Evolutionary conservation across 164 flowering plant genomes (phyloP), one percentile per base, ranked within the genome.

Genomic region (Hamamelis virginiana): DNA sequence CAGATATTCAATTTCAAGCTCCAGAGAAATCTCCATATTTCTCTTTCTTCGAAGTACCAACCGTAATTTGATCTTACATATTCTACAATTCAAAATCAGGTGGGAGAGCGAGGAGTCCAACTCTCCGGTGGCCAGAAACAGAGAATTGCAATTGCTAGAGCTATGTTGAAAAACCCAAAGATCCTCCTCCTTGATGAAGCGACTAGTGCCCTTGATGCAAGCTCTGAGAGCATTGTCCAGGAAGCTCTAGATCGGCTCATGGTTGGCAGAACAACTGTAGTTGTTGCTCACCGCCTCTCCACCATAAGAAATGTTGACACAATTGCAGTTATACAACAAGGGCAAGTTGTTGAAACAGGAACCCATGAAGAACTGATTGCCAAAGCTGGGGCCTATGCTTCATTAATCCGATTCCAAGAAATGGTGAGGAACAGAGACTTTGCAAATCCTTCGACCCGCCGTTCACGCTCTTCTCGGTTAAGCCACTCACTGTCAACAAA

Each of bases 61-160:
- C n/a, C n/a, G n/a, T n/a, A n/a, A 22, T 51, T 41, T 53, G 14
- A 53, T 22, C 3, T 43, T 19, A 25, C 45, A 33, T 46, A 22
- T 5, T 45, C 28, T 28, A 9, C 0, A 41, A 60, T 61, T 23
- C 19, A 21, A 51, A 56, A 52, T 27, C 77, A 95, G 98, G 99
- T 90, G 12, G 99, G 99, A 69, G 99, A 95, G 81, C 82, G 98
- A 69, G 99, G 99, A 53, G 87, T 90, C 45, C 99, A 95, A 68
- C 91, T 95, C 18, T 95, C 99, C 22, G 99, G 99, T 66, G 99
- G 99, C 18, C 98, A 95, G 72, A 95, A 95, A 69, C 99, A 95
- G 85, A 86, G 99, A 75, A 87, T 95, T 50, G 98, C 99, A 45
- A 95, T 95, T 45, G 98, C 99, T n/a, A 80, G 99, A 76, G 99